phyloP scores from a whole-genome alignment of 441 rosid genomes.

The Erysimum cheiri region DNA sequence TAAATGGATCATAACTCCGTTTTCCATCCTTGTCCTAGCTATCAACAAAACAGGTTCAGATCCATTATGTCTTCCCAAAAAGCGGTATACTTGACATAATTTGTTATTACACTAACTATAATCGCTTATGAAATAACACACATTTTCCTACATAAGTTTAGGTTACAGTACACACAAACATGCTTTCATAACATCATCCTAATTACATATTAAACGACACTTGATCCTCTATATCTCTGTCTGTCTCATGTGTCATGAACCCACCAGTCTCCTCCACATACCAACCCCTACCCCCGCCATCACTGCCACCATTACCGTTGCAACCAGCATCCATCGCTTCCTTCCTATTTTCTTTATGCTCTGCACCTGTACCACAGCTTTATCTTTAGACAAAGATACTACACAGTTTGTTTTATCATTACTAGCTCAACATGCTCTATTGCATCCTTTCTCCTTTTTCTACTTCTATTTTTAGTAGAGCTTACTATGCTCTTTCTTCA shows the following conservation, averaged over 20 bases:
- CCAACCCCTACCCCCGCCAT: constrained; percentile 22
- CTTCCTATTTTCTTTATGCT: neutral
- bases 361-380: constrained; percentile 3
- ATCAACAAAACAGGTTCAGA: constrained; percentile 80
- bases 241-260: constrained; percentile 22
- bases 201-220: neutral
- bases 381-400: constrained; percentile 11
- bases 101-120: constrained; percentile 1
- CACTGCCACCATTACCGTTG: constrained; percentile 19
- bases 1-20: constrained; percentile 71
- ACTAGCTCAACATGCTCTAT: constrained; percentile 12
- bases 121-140: neutral
- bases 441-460: neutral
- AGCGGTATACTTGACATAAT: constrained; percentile 32
- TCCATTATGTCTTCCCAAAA: constrained; percentile 73
- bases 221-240: neutral
- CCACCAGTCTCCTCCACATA: constrained; percentile 18
- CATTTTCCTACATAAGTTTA: constrained; percentile 13
- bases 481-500: constrained; percentile 5
- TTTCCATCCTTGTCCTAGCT: constrained; percentile 74
- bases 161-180: constrained; percentile 9
- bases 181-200: constrained; percentile 3
- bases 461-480: neutral
- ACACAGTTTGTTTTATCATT: neutral
- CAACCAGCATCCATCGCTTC: constrained; percentile 24